Evolutionary conservation across 176 grass and related monocot genomes (phyloP), one percentile per base, ranked within the genome.

Genomic region (Musa acuminata): DNA sequence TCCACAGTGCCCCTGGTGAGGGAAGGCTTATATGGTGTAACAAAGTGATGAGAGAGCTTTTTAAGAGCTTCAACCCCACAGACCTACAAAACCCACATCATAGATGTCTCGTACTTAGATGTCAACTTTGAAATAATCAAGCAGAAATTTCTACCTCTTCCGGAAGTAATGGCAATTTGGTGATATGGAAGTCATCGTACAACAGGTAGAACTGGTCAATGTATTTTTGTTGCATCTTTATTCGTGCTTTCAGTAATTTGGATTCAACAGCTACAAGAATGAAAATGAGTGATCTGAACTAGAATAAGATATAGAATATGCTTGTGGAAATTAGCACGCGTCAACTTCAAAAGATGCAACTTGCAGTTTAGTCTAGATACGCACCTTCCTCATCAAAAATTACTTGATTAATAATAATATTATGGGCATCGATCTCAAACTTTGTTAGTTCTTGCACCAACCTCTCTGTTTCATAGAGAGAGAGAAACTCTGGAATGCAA

Each of bases 341-440:
- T n/a, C n/a, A n/a, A 10, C 8, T 26, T 27, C 3, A 4, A 1
- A 55, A 27, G 29, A 35, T 5, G 29, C 29, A 35, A 4, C 67
- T 17, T 1, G 24, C 55, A 72, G 52, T 75, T 64, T 1, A 51
- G 23, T 72, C 9, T 67, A 74, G 53, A 27, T 8, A 80, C 82
- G 16, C 80, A 99, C 96, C 88, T 95, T 91, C 96, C 55, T 95
- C 96, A 26, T 94, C 86, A 80, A 91, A 95, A 77, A 95, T 51
- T 75, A 99, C 88, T 91, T 99, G 96, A 85, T 99, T 99, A 78
- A 99, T 87, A 51, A 99, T 99, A 80, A 99, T 91, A 86, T 91
- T 95, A 62, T 99, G 96, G n/a, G 96, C 74, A 68, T 99, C 96
- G 29, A 99, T 99, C 83, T 99, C 86, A 20, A 99, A 99, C 76